Evolutionary conservation across 2,329 filamentous ascomycete species (phyloP).

Genomic region (Xylariaceae sp.): DNA sequence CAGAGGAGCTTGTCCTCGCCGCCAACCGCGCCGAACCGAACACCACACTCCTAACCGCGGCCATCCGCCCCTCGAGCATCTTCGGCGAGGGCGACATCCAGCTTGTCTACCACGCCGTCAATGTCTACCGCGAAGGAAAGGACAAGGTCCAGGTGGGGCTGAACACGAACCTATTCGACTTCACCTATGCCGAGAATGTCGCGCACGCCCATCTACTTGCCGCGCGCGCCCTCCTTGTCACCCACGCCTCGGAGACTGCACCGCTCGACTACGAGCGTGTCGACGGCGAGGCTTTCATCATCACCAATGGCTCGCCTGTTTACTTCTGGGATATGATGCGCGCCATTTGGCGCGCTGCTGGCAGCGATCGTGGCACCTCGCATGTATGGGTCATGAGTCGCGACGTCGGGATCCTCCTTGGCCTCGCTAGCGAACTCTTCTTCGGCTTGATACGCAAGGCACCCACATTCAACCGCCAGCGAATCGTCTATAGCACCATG

Average conservation of each 20-base stretch:
- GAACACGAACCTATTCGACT: conserved; percentile 60
- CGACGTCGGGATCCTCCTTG: conserved; percentile 48
- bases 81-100: conserved; percentile 87
- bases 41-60: conserved; percentile 64
- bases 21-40: conserved; percentile 59
- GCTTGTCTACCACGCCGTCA: conserved; percentile 67
- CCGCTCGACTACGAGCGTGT: conserved; percentile 70
- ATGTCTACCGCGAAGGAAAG: conserved; percentile 63
- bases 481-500: conserved; percentile 66
- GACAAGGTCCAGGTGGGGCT: conserved; percentile 77
- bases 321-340: conserved; percentile 90
- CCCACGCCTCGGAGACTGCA: conserved; percentile 47
- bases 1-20: conserved; percentile 74
- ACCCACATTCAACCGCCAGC: conserved; percentile 54
- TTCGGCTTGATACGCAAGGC: conserved; percentile 45
- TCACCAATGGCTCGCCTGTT: conserved; percentile 83
- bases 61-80: conserved; percentile 83
- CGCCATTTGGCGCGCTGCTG: conserved; percentile 66
- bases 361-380: conserved; percentile 46
- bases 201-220: conserved; percentile 81
- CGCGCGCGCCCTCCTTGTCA: conserved; percentile 64
- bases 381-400: conserved; percentile 52
- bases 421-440: conserved; percentile 49
- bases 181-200: conserved; percentile 61
- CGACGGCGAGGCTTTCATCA: conserved; percentile 83